phyloP scores from a whole-genome alignment of 805 yeast species.

The Candida oleophila region DNA sequence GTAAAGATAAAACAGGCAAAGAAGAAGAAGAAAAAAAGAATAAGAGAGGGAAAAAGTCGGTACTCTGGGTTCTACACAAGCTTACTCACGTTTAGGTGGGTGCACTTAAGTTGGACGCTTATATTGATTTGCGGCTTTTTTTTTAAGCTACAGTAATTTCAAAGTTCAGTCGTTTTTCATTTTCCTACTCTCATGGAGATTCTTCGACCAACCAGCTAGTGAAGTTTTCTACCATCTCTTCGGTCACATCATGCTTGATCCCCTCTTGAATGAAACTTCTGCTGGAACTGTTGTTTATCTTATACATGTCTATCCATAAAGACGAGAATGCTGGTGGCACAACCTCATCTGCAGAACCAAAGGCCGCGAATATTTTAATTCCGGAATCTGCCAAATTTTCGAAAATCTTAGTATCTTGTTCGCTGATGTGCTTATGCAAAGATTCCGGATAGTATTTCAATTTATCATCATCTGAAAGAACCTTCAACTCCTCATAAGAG shows the following conservation, averaged over 20 bases:
- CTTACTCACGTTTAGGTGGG: no score
- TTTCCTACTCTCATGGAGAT: not conserved
- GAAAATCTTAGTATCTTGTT: constrained; percentile 28
- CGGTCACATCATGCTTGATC: constrained; percentile 33
- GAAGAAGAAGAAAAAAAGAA: no score
- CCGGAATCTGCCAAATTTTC: constrained; percentile 31
- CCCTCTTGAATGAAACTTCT: constrained; percentile 29
- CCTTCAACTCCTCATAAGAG: constrained; percentile 31
- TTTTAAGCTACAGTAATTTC: no score
- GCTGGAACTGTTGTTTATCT: constrained; percentile 21
- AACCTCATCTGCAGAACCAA: constrained; percentile 33
- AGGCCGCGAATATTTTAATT: constrained; percentile 35
- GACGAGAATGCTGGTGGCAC: constrained; percentile 34
- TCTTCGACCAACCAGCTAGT: constrained; percentile 28
- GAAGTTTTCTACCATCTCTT: constrained; percentile 32
- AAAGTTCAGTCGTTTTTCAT: no score
- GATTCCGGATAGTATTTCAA: constrained; percentile 28
- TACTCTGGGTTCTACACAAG: no score
- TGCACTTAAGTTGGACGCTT: no score
- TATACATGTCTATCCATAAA: constrained; percentile 31
- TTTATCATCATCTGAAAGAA: constrained; percentile 25
- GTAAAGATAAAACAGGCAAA: no score
- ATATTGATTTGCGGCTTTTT: no score
- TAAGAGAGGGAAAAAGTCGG: no score
- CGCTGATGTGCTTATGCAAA: constrained; percentile 28